Conservation (phyloP, 192 early-diverging fungal species). For the Coemansia sp. region DNA sequence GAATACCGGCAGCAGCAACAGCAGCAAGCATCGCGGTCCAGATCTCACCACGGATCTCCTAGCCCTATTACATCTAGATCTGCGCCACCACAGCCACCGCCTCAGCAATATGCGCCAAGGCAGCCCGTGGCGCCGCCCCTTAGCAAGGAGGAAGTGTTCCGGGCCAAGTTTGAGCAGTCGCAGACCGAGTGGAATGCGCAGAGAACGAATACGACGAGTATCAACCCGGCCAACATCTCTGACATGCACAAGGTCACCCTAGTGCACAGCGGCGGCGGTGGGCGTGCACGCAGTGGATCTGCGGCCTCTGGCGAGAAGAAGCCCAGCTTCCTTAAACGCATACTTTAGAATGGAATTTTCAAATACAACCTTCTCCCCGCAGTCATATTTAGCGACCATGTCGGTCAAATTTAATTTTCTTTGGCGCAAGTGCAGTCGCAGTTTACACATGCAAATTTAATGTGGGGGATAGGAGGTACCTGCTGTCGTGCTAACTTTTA, state of each 20-base stretch:
- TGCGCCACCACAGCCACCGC: constrained; percentile 16
- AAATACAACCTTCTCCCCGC: too few relatives aligned
- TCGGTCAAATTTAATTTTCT: too few relatives aligned
- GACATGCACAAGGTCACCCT: constrained; percentile 51
- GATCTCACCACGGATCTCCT: constrained; percentile 16
- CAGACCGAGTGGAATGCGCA: constrained; percentile 49
- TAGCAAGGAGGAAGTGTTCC: constrained; percentile 47
- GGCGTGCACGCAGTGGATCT: constrained; percentile 36
- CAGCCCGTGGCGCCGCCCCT: constrained; percentile 11
- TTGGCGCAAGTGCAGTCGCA: not conserved
- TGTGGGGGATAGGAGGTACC: not conserved
- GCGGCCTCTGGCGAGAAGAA: constrained; percentile 20
- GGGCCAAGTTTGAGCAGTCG: constrained; percentile 51
- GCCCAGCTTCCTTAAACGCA: constrained; percentile 32
- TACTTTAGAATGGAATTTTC: not conserved
- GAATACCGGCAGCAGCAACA: constrained; percentile 36
- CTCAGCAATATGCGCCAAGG: constrained; percentile 15
- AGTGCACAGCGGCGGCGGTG: constrained; percentile 3
- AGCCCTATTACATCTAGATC: not conserved
- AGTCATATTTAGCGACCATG: too few relatives aligned
- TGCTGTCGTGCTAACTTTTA: not conserved
- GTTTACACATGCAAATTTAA: not conserved
- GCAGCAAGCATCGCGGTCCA: constrained; percentile 21
- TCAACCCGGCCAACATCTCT: constrained; percentile 25
- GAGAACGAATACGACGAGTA: constrained; percentile 5